phyloP scores from a whole-genome alignment of 768 basidiomycete species.

The Auricularia auricula-judae region DNA sequence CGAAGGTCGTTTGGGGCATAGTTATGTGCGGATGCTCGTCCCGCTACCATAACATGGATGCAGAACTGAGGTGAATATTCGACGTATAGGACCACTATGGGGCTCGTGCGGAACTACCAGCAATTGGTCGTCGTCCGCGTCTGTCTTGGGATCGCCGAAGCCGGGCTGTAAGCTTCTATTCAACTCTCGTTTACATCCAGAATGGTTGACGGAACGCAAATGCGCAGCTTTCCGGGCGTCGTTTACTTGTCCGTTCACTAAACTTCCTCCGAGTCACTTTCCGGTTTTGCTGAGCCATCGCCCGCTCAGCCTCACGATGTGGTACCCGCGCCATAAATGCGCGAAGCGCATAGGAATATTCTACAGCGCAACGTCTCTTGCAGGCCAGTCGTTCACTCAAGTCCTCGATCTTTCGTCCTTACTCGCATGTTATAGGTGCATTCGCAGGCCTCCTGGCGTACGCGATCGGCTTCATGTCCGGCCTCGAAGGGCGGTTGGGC shows the following conservation, averaged over 20 bases:
- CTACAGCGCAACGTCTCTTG: slow-evolving; percentile 53
- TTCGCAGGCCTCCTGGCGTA: slow-evolving; percentile 52
- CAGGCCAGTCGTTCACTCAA: slow-evolving; percentile 21
- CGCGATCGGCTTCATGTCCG: slow-evolving; percentile 42
- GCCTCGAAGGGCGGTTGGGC: slow-evolving; percentile 32
- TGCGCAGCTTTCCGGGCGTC: slow-evolving; percentile 46
- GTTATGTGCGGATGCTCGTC: slow-evolving; percentile 34
- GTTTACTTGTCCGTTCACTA: slow-evolving; percentile 47
- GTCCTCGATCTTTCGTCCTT: too few relatives aligned
- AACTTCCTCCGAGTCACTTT: not conserved
- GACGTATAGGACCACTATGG: slow-evolving; percentile 44
- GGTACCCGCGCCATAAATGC: slow-evolving; percentile 55
- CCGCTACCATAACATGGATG: not conserved
- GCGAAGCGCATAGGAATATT: slow-evolving; percentile 53
- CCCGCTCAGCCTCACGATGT: slow-evolving; percentile 40
- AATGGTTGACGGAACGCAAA: not conserved
- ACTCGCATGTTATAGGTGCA: slow-evolving; percentile 16
- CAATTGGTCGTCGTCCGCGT: slow-evolving; percentile 48
- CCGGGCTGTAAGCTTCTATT: slow-evolving; percentile 30
- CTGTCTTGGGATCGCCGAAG: slow-evolving; percentile 55
- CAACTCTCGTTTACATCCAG: not conserved
- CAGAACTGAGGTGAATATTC: too few relatives aligned
- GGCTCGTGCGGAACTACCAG: slow-evolving; percentile 53
- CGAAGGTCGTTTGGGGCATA: slow-evolving; percentile 50
- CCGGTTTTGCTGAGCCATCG: not conserved